A percentile compares a stretch with the other conserved stretches of the same genome.
Conservation (phyloP, 768 basidiomycete genomes). For the Phallus indusiatus region DNA sequence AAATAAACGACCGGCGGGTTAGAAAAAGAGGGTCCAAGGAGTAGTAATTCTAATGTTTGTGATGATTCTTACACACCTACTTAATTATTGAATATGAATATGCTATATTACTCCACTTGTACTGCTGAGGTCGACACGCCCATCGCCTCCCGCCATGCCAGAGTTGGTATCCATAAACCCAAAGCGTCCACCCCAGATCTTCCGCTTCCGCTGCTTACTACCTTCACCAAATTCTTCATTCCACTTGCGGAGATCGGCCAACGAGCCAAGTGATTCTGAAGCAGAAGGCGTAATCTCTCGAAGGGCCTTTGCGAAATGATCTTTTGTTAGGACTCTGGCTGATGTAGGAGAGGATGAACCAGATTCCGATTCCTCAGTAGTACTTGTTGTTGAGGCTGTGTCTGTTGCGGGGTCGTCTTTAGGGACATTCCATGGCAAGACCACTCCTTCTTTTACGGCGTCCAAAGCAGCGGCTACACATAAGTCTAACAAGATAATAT, state of each 20-base stretch:
- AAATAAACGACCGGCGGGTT: constrained; percentile 5
- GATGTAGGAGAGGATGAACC: constrained; percentile 1
- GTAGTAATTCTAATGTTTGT: too few species aligned
- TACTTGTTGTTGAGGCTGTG: background rate
- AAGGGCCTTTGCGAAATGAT: constrained; percentile 77
- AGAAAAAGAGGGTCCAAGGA: too few species aligned
- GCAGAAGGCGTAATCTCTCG: constrained; percentile 86
- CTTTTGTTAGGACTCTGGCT: constrained; percentile 35
- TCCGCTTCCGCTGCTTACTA: constrained; percentile 49
- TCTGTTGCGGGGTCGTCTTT: background rate
- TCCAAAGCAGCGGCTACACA: constrained; percentile 90
- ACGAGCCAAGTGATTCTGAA: constrained; percentile 70
- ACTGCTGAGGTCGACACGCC: background rate
- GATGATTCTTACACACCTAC: too few species aligned
- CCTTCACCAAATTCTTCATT: constrained; percentile 94
- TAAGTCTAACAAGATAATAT: constrained; percentile 48
- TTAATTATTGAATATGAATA: background rate
- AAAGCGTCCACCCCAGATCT: constrained; percentile 81
- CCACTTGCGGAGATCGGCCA: constrained; percentile 75
- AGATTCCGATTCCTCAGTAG: background rate
- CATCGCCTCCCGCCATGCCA: constrained; percentile 20
- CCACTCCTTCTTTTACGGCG: constrained; percentile 77
- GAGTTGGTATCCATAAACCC: constrained; percentile 58
- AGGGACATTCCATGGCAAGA: constrained; percentile 61
- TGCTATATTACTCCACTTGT: background rate